phyloP scores from a whole-genome alignment of 768 basidiomycete genomes.

The Collybia sp. region DNA sequence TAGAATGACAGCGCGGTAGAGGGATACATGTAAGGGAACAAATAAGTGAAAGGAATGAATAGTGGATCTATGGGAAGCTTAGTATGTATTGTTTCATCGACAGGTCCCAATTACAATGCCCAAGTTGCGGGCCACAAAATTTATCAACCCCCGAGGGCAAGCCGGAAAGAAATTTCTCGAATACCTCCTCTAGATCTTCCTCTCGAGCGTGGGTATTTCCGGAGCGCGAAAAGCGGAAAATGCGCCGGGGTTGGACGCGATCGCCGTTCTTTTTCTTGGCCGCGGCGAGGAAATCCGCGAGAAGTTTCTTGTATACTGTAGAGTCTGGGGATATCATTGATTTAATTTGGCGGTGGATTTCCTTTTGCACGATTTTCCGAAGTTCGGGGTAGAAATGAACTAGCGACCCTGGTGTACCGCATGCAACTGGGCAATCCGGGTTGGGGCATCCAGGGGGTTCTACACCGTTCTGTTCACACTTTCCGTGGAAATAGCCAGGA shows the following conservation, averaged over 20 bases:
- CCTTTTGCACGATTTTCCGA: conserved; percentile 41
- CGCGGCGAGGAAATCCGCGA: conserved; percentile 35
- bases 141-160: conserved; percentile 24
- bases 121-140: conserved; percentile 40
- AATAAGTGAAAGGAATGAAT: not conserved
- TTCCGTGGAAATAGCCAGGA: conserved; percentile 70
- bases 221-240: conserved; percentile 9
- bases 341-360: conserved; percentile 29
- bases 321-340: conserved; percentile 31
- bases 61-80: conserved; percentile 44
- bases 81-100: conserved; percentile 61
- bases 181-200: conserved; percentile 7
- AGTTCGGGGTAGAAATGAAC: conserved; percentile 61
- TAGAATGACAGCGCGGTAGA: no score
- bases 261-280: conserved; percentile 10
- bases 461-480: conserved; percentile 53
- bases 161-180: conserved; percentile 26
- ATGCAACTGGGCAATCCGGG: conserved; percentile 73
- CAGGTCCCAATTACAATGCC: conserved; percentile 54
- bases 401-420: conserved; percentile 79
- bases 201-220: conserved; percentile 8
- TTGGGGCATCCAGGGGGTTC: conserved; percentile 73
- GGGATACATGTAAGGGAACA: not conserved
- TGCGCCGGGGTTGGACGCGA: conserved; percentile 5
- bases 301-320: conserved; percentile 35